Base-by-base conservation (phyloP, 805 yeast genomes). In the Cyberlindnera euphorbiae region DNA sequence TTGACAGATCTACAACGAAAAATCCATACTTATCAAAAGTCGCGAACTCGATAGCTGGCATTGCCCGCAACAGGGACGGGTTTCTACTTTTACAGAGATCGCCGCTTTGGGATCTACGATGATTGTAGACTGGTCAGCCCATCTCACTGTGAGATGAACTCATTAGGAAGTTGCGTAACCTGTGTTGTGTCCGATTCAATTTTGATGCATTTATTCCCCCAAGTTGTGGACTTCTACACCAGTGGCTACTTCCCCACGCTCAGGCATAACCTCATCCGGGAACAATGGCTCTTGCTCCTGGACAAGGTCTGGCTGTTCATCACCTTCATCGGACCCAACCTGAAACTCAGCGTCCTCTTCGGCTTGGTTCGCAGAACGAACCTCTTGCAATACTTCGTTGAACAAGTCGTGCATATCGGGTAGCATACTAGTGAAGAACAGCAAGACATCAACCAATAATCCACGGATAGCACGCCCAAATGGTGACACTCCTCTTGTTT, bases 391-490 rank as follows among this genome's bases (percentile, higher is more conserved):
- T 8, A 26, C 21, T 12, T 8, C 30, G 13, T 14, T 17, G 18
- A 44, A 42, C 19, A 35, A 25, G 3, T 28, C 36, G 22, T 47
- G 46, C 11, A 44, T 17, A 2, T 33, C 28, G 8, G 49, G 49
- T 2, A 36, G 21, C 22, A 38, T 10, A 25, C 45, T 39, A 1
- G 43, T 36, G 13, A 39, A 28, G 32, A 41, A 41, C 11, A 46
- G 16, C 3, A 32, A n/a, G 8, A 36, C 2, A 18, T 42, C 41
- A 9, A 47, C 32, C 17, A 28, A 2, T 8, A 36, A 12, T 0
- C 26, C 26, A 8, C 36, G 26, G 2, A 38, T 7, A 4, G 37
- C 38, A 16, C 35, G 24, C 6, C 28, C n/a, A 12, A 24, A 18
- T 9, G 35, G 33, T 11, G 23, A 26, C 16, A 26, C 13, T 18